A percentile compares a stretch with the other conserved stretches of the same genome.
Conservation (phyloP, 2,329 filamentous ascomycete species). For the Clonostachys rosea region DNA sequence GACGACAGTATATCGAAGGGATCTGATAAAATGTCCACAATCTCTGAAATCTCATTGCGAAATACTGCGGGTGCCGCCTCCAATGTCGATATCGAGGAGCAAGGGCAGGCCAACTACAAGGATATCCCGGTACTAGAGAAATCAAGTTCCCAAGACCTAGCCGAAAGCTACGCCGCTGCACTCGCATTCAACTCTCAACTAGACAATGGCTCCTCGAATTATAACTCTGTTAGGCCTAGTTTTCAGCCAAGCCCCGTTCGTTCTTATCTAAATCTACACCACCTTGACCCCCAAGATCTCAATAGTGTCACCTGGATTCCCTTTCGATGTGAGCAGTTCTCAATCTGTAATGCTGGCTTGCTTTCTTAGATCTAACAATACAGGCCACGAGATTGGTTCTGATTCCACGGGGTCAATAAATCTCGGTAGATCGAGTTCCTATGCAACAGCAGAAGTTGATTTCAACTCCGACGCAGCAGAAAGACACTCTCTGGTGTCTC, state of each 20-base stretch:
- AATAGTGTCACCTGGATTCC: slow-evolving; percentile 26
- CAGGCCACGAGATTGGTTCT: too few species aligned
- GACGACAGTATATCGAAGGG: too few species aligned
- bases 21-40: too few species aligned
- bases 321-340: slow-evolving; percentile 19
- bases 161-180: slow-evolving; percentile 6
- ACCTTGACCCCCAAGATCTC: slow-evolving; percentile 21
- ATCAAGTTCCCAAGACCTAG: slow-evolving; percentile 3
- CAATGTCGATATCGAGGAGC: too few species aligned
- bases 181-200: slow-evolving; percentile 5
- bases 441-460: slow-evolving; percentile 14
- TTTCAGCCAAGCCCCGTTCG: slow-evolving; percentile 22
- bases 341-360: neutral
- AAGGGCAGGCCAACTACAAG: too few species aligned
- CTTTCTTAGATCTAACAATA: too few species aligned
- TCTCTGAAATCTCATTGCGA: too few species aligned
- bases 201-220: slow-evolving; percentile 22
- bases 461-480: too few species aligned
- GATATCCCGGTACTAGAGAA: neutral
- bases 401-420: too few species aligned
- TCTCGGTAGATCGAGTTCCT: slow-evolving; percentile 11
- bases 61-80: too few species aligned
- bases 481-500: neutral
- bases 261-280: slow-evolving; percentile 16
- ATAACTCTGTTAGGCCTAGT: slow-evolving; percentile 23